phyloP scores from a whole-genome alignment of 805 yeast genomes.

The Saccharomyces mikatae region DNA sequence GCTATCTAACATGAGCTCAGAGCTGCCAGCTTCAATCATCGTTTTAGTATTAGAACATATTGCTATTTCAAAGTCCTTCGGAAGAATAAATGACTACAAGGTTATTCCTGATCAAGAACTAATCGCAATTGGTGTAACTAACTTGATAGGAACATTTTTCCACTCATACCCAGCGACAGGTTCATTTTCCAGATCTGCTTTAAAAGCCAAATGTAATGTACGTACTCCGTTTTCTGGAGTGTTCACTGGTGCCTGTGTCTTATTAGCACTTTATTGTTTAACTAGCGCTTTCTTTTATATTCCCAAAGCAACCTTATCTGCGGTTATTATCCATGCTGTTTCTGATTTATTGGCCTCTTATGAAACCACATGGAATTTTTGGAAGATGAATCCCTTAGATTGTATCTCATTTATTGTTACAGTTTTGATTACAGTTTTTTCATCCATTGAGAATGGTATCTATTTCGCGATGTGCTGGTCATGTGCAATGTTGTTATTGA shows the following conservation, averaged over 20 bases:
- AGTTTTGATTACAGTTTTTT: conserved; percentile 65
- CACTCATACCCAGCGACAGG: conserved; percentile 94
- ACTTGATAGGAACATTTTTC: conserved; percentile 85
- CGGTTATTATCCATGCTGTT: conserved; percentile 90
- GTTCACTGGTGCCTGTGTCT: conserved; percentile 81
- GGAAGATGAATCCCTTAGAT: conserved; percentile 69
- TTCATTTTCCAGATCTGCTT: conserved; percentile 88
- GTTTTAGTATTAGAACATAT: conserved; percentile 84
- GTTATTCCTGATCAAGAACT: conserved; percentile 90
- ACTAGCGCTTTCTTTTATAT: conserved; percentile 80
- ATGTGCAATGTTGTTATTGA: conserved; percentile 61
- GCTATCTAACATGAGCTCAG: conserved; percentile 54
- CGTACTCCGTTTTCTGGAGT: conserved; percentile 90
- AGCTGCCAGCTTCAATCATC: conserved; percentile 82
- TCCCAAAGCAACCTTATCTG: conserved; percentile 81
- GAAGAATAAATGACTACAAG: conserved; percentile 84
- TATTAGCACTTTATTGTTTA: conserved; percentile 76
- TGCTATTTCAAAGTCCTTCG: conserved; percentile 88
- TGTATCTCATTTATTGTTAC: conserved; percentile 63
- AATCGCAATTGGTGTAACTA: conserved; percentile 87
- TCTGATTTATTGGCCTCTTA: conserved; percentile 72
- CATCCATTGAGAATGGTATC: conserved; percentile 80
- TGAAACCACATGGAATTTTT: conserved; percentile 57
- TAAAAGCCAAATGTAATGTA: conserved; percentile 92
- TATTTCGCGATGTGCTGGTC: conserved; percentile 87